These are phyloP conservation scores for Aureobasidium subglaciale DNA, from an alignment of 2,329 filamentous ascomycete species.

Conservation along the genomic window DNA sequence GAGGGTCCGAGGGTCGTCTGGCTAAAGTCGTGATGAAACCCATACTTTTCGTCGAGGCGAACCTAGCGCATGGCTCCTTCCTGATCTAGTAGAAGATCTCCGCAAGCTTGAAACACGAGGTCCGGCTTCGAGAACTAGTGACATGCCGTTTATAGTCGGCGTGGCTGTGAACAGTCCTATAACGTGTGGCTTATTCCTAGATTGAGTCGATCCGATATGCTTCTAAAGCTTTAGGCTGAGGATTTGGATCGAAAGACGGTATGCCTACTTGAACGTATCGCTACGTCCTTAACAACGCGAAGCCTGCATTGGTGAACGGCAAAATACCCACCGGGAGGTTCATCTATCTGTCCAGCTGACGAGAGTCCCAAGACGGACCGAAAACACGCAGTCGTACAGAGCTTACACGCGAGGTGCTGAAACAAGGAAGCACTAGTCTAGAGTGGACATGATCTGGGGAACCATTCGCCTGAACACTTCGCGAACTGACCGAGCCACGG, in stretches of 20 bases:
- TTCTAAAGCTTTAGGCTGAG: neutral
- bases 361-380: neutral
- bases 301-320: neutral
- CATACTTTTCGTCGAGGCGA: constrained; percentile 2
- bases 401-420: neutral
- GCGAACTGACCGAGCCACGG: neutral
- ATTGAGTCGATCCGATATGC: neutral
- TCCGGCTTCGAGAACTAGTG: constrained; percentile 5
- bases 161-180: neutral
- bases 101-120: constrained; percentile 6
- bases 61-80: constrained; percentile 3
- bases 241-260: neutral
- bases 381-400: neutral
- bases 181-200: neutral
- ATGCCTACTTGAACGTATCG: neutral
- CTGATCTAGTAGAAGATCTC: neutral
- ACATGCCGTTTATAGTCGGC: neutral
- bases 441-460: neutral
- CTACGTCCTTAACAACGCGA: no score
- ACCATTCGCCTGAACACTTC: neutral
- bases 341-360: neutral
- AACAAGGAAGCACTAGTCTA: neutral
- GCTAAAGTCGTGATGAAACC: constrained; percentile 11
- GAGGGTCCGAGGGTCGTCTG: constrained; percentile 3
- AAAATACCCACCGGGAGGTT: constrained; percentile 1